Conservation (phyloP, 345 rosid species). For the Bruguiera sexangula region DNA sequence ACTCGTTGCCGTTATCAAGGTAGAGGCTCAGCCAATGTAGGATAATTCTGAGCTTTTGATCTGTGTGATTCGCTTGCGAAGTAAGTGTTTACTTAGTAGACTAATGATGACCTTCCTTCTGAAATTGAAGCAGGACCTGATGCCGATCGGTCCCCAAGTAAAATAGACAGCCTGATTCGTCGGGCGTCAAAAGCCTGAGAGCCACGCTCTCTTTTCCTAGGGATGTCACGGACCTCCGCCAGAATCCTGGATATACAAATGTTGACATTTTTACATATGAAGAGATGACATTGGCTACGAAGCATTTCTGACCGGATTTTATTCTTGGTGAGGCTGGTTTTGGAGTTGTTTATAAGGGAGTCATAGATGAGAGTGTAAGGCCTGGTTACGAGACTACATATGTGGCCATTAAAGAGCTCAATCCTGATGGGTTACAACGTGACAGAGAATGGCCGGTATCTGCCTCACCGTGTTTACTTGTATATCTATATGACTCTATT, state of each 20-base stretch:
- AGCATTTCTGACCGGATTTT: constrained; percentile 72
- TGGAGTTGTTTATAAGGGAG: constrained; percentile 85
- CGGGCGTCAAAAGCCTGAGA: constrained; percentile 18
- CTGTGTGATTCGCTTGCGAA: not conserved
- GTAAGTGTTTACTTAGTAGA: not conserved
- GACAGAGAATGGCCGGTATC: constrained; percentile 98
- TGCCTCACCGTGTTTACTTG: constrained; percentile 11
- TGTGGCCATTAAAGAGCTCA: constrained; percentile 91
- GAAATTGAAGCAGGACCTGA: constrained; percentile 20
- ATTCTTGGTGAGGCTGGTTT: constrained; percentile 96
- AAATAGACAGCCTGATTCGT: constrained; percentile 13
- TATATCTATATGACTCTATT: not conserved
- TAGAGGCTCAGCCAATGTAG: no score
- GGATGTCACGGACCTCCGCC: constrained; percentile 73
- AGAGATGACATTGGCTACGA: constrained; percentile 80
- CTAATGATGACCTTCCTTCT: not conserved
- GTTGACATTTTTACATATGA: constrained; percentile 78
- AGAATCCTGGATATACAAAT: constrained; percentile 57
- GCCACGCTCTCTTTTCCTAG: constrained; percentile 32
- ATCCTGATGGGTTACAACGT: constrained; percentile 87
- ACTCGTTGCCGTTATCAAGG: no score
- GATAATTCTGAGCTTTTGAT: no score
- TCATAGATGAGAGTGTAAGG: constrained; percentile 63
- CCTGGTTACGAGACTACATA: constrained; percentile 49
- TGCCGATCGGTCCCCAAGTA: constrained; percentile 11